phyloP scores from a whole-genome alignment of 176 grass and related monocot genomes.

The Eragrostis curvula region DNA sequence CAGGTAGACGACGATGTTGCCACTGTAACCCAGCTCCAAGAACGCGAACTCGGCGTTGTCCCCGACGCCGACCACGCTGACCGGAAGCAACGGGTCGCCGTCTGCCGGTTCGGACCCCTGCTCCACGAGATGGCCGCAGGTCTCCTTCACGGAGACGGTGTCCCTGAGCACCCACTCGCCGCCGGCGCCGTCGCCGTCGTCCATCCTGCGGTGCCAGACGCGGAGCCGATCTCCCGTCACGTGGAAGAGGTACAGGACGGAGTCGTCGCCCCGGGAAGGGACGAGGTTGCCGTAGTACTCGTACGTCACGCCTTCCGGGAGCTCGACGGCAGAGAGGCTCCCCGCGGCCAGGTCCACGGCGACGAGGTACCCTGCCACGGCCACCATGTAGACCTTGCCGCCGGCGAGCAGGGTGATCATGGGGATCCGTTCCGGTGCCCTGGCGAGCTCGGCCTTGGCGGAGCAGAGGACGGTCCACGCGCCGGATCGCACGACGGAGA shows the following conservation, averaged over 20 bases:
- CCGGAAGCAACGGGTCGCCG: too few relatives aligned
- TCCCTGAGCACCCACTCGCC: background rate
- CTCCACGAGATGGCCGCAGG: too few relatives aligned
- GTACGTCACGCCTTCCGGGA: too few relatives aligned
- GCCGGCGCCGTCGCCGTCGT: background rate
- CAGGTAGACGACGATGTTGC: too few relatives aligned
- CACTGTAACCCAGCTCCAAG: too few relatives aligned
- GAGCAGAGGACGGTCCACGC: background rate
- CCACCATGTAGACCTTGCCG: constrained; percentile 19
- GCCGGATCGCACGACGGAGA: background rate
- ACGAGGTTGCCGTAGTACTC: too few relatives aligned
- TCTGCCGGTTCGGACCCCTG: background rate
- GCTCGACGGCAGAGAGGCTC: background rate
- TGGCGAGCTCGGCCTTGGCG: background rate
- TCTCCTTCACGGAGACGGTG: background rate
- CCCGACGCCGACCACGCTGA: background rate
- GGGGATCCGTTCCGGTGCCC: background rate
- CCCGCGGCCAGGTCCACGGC: background rate
- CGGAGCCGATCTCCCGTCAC: background rate
- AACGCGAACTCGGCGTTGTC: too few relatives aligned
- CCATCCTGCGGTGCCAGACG: background rate
- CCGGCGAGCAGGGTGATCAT: background rate
- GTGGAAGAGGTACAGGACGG: too few relatives aligned
- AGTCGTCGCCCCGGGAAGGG: too few relatives aligned
- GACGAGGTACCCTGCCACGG: background rate